Percentiles rank a stretch among this genome's conserved stretches.
phyloP scores from a whole-genome alignment of 2,329 filamentous ascomycete species.

The Aspergillus floridensis region DNA sequence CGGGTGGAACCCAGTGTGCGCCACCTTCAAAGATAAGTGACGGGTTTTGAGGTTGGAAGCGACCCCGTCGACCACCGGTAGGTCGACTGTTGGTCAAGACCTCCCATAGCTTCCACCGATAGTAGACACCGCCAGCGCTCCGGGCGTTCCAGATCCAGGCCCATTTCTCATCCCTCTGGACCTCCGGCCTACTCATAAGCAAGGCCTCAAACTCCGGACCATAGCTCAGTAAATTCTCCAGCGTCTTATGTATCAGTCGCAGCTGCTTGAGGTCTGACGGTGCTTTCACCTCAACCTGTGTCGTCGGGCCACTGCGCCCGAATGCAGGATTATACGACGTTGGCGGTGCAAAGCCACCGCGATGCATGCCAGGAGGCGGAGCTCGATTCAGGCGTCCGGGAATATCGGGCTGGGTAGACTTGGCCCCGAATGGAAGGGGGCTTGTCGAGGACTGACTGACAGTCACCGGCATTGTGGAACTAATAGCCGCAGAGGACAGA shows the following conservation, averaged over 20 bases:
- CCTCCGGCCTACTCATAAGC: constrained; percentile 79
- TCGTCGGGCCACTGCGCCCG: constrained; percentile 51
- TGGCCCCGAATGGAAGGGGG: constrained; percentile 75
- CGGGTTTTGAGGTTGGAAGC: constrained; percentile 51
- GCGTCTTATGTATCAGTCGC: constrained; percentile 80
- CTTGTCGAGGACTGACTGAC: constrained; percentile 48
- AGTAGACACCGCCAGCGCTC: constrained; percentile 79
- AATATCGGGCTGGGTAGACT: constrained; percentile 54
- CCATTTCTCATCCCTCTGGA: constrained; percentile 86
- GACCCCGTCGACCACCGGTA: constrained; percentile 31
- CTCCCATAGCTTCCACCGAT: constrained; percentile 88
- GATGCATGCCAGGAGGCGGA: constrained; percentile 49
- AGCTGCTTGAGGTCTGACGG: constrained; percentile 77
- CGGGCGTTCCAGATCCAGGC: constrained; percentile 89
- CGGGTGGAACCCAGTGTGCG: constrained; percentile 74
- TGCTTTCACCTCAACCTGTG: constrained; percentile 68
- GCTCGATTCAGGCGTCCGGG: constrained; percentile 50
- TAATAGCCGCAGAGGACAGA: constrained; percentile 72
- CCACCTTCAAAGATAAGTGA: constrained; percentile 68
- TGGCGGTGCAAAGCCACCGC: constrained; percentile 72
- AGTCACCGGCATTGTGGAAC: constrained; percentile 50
- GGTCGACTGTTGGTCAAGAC: constrained; percentile 66
- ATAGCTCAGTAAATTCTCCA: constrained; percentile 75
- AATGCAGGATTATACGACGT: constrained; percentile 60
- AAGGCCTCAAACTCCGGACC: constrained; percentile 88